Evolutionary conservation across 1,139 yeast species (phyloP), one percentile per base, ranked within the genome.

Genomic region (Taphrina communis): DNA sequence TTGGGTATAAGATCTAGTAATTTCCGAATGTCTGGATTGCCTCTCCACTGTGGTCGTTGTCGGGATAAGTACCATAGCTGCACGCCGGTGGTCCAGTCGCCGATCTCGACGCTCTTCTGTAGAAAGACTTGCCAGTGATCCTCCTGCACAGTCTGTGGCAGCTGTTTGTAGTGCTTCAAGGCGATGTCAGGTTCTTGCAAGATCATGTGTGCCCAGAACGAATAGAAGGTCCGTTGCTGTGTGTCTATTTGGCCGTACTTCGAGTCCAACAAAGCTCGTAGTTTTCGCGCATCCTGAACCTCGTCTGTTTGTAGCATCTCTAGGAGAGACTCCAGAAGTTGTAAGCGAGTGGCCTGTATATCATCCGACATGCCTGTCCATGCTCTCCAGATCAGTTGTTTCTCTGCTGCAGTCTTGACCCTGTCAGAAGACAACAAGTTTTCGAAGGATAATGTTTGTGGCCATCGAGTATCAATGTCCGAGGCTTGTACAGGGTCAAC

Each of bases 141-240:
- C 17, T 12, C 35, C 25, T 53, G 66, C 1, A 19, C 31, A 8
- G 6, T n/a, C 9, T 21, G 19, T 25, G 59, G 36, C 9, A 63
- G 61, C 11, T 38, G 17, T 11, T 25, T 17, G 25, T 42, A 63
- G 31, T 46, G 44, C 14, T 44, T 35, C 61, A 53, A 46, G 7
- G 67, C 67, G 44, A 42, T 46, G 8, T 55, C 61, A 2, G 55
- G 11, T 19, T 63, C 67, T 44, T 57, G 61, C 21, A 63, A 39
- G 12, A 55, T 50, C 61, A 56, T 63, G 25, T 63, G 61, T 36
- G 67, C 60, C 67, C 67, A 63, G 59, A 63, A 63, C 7, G 61
- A 56, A 21, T 55, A 63, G 53, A 63, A 63, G 6, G 52, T 36
- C 7, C 67, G 61, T 48, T 63, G 67, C 36, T 31, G 53, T 21